phyloP scores from a whole-genome alignment of 768 basidiomycete genomes.

The Agrocybe praecox region DNA sequence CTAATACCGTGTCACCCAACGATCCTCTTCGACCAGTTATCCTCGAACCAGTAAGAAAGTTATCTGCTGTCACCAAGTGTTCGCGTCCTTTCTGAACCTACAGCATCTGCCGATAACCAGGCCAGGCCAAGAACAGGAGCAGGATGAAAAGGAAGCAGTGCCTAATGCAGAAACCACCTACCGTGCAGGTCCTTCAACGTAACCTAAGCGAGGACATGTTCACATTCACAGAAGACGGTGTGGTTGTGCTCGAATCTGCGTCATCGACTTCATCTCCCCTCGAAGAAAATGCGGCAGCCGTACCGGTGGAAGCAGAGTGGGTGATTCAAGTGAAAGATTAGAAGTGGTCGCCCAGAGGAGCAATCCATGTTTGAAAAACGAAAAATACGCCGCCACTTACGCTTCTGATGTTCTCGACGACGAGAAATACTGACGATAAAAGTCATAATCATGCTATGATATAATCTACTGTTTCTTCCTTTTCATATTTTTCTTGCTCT shows the following conservation, averaged over 20 bases:
- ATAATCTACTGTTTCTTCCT: neutral
- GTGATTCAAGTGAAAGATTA: slow-evolving; percentile 41
- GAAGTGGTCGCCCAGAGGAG: slow-evolving; percentile 35
- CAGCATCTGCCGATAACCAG: neutral
- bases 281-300: slow-evolving; percentile 8
- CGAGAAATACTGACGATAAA: neutral
- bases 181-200: slow-evolving; percentile 39
- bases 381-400: neutral
- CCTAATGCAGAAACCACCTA: neutral
- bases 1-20: slow-evolving; percentile 3
- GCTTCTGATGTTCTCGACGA: neutral
- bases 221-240: slow-evolving; percentile 38
- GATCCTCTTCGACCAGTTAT: slow-evolving; percentile 28
- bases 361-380: slow-evolving; percentile 4
- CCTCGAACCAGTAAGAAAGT: slow-evolving; percentile 39
- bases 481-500: neutral
- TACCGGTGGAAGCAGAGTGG: slow-evolving; percentile 38
- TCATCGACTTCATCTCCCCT: neutral
- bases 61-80: slow-evolving; percentile 39
- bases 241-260: slow-evolving; percentile 35
- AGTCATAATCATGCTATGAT: neutral
- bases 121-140: slow-evolving; percentile 2
- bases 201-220: slow-evolving; percentile 38
- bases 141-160: neutral
- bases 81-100: slow-evolving; percentile 5